A percentile compares a stretch with the other conserved stretches of the same genome.
Conservation (phyloP, 306 rosid genomes). For the Lathyrus sativus region DNA sequence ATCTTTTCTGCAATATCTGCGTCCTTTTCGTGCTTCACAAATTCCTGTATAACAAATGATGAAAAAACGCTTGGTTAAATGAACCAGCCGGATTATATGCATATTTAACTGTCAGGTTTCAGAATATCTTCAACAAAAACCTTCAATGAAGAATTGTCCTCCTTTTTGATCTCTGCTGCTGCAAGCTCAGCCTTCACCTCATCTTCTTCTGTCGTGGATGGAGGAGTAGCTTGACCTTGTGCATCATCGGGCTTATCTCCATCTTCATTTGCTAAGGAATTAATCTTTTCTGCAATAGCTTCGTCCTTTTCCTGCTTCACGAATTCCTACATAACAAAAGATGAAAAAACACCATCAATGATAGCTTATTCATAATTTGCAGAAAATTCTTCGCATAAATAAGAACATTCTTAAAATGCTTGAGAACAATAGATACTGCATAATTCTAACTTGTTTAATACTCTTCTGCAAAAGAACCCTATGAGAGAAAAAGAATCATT, state of each 20-base stretch:
- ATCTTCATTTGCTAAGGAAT: too few species aligned
- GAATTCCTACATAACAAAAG: conserved; percentile 40
- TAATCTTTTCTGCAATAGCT: background rate
- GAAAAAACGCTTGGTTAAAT: too few species aligned
- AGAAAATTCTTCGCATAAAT: too few species aligned
- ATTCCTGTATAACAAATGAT: conserved; percentile 10
- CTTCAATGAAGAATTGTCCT: too few species aligned
- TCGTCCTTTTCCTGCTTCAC: conserved; percentile 48
- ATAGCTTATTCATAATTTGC: too few species aligned
- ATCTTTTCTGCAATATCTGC: conserved; percentile 43
- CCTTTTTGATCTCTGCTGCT: conserved; percentile 30
- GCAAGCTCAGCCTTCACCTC: conserved; percentile 33
- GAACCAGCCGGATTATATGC: too few species aligned
- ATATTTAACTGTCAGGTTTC: too few species aligned
- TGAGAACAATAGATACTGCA: too few species aligned
- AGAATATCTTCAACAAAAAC: too few species aligned
- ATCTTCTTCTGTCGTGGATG: conserved; percentile 23
- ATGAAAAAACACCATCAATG: conserved; percentile 5
- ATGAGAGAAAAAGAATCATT: conserved; percentile 2
- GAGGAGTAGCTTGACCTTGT: too few species aligned
- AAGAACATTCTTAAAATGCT: too few species aligned
- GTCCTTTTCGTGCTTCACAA: conserved; percentile 52
- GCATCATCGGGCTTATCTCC: too few species aligned
- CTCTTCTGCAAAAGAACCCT: conserved; percentile 20
- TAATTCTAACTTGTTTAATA: background rate